Evolutionary conservation across 2,329 filamentous ascomycete species (phyloP).

Genomic region (Kalaharituber pfeilii): DNA sequence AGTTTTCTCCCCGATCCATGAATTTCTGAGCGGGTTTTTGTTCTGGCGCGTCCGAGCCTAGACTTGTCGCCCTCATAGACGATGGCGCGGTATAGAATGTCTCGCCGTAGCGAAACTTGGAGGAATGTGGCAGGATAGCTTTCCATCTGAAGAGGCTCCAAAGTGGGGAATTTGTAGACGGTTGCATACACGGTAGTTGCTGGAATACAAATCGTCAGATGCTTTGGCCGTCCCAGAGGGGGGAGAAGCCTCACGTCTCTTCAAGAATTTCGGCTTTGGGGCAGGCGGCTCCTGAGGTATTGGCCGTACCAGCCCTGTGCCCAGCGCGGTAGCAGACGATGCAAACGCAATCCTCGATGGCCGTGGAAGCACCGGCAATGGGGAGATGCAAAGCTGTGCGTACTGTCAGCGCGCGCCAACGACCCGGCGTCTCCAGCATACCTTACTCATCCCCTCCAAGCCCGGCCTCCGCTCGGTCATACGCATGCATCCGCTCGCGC

Average conservation of each 20-base stretch:
- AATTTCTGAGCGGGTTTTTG: constrained; percentile 68
- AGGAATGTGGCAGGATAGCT: constrained; percentile 69
- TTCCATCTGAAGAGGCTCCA: constrained; percentile 66
- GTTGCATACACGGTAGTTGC: constrained; percentile 58
- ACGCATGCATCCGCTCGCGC: background rate
- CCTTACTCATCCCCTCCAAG: background rate
- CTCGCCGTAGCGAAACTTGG: constrained; percentile 67
- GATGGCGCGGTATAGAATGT: constrained; percentile 82
- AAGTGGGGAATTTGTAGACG: constrained; percentile 72
- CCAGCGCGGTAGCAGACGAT: too few species aligned
- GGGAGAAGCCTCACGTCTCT: constrained; percentile 5
- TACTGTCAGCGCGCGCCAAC: background rate
- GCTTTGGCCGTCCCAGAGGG: background rate
- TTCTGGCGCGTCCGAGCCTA: constrained; percentile 68
- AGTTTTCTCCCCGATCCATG: constrained; percentile 70
- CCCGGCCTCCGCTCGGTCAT: background rate
- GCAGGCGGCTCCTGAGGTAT: background rate
- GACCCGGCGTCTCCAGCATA: background rate
- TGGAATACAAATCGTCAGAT: constrained; percentile 18
- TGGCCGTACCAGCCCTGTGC: background rate
- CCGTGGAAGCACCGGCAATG: background rate
- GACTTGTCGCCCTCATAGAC: constrained; percentile 82
- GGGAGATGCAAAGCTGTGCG: background rate
- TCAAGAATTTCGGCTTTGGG: constrained; percentile 2
- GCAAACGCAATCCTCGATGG: too few species aligned